A percentile compares a stretch with the other conserved stretches of the same genome.
These are phyloP conservation scores for Rubia peregrina DNA, from an alignment of 305 asterid species.

Conservation along the genomic window DNA sequence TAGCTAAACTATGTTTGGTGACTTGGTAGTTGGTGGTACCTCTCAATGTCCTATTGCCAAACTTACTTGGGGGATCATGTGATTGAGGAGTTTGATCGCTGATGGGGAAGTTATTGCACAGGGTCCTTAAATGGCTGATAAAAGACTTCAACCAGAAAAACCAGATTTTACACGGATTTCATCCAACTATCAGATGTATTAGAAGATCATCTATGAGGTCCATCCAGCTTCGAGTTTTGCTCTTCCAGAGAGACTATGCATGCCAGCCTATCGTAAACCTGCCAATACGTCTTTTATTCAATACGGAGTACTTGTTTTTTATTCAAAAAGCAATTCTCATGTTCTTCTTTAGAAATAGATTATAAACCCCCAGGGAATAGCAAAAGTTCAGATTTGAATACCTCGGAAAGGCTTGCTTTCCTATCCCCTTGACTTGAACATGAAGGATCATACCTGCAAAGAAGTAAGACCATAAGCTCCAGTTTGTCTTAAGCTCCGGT, in stretches of 20 bases:
- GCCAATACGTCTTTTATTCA: constrained; percentile 12
- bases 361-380: not conserved
- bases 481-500: constrained; percentile 5
- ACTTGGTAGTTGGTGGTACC: not conserved
- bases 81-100: not conserved
- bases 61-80: not conserved
- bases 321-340: not conserved
- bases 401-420: constrained; percentile 46
- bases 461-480: constrained; percentile 1
- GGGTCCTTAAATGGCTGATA: not conserved
- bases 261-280: constrained; percentile 67
- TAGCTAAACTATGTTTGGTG: not conserved
- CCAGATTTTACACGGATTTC: not conserved
- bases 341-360: not conserved
- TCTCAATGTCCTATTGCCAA: not conserved
- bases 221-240: constrained; percentile 54
- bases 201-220: constrained; percentile 19
- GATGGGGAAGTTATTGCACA: not conserved
- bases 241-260: constrained; percentile 72
- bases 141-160: not conserved
- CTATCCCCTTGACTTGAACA: constrained; percentile 25
- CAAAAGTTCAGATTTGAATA: constrained; percentile 18
- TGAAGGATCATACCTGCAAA: constrained; percentile 67
- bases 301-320: too few species aligned
- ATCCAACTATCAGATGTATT: not conserved